These are phyloP conservation scores for Neopestalotiopsis rosae DNA, from an alignment of 2,329 filamentous ascomycete genomes.

Conservation along the genomic window DNA sequence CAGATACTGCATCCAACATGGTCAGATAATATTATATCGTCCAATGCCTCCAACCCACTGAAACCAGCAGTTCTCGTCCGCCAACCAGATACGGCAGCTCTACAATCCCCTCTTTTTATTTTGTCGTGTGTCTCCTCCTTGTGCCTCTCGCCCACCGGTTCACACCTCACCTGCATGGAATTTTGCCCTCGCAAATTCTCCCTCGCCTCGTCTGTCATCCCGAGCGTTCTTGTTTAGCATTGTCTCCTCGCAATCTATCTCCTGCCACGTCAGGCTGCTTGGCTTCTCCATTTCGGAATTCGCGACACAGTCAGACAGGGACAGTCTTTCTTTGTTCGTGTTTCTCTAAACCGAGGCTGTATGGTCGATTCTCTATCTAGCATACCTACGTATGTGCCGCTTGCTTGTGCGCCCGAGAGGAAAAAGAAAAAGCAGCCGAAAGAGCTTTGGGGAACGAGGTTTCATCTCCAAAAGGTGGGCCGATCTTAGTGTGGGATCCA, in stretches of 20 bases:
- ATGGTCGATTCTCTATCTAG: background rate
- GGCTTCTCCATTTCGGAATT: slow-evolving; percentile 3
- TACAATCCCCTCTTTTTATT: slow-evolving; percentile 7
- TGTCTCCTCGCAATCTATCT: slow-evolving; percentile 13
- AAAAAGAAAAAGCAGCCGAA: background rate
- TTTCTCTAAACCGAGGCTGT: background rate
- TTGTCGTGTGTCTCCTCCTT: background rate
- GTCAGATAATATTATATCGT: background rate
- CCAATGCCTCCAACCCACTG: slow-evolving; percentile 10
- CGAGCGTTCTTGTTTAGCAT: background rate
- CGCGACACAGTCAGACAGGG: slow-evolving; percentile 5
- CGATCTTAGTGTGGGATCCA: background rate
- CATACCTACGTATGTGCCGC: slow-evolving; percentile 1
- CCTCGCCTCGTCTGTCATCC: slow-evolving; percentile 15
- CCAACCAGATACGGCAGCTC: slow-evolving; percentile 19
- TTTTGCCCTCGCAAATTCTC: slow-evolving; percentile 1
- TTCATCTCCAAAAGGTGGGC: background rate
- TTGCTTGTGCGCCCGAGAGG: background rate
- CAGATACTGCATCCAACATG: slow-evolving; percentile 3
- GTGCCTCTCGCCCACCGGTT: background rate
- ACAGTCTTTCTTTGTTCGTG: slow-evolving; percentile 2
- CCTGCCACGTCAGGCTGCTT: slow-evolving; percentile 15
- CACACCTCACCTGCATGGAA: background rate
- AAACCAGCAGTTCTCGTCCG: slow-evolving; percentile 13
- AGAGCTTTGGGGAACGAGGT: background rate